Evolutionary conservation across 805 yeast species (phyloP).

Genomic region (Metschnikowia cubensis): DNA sequence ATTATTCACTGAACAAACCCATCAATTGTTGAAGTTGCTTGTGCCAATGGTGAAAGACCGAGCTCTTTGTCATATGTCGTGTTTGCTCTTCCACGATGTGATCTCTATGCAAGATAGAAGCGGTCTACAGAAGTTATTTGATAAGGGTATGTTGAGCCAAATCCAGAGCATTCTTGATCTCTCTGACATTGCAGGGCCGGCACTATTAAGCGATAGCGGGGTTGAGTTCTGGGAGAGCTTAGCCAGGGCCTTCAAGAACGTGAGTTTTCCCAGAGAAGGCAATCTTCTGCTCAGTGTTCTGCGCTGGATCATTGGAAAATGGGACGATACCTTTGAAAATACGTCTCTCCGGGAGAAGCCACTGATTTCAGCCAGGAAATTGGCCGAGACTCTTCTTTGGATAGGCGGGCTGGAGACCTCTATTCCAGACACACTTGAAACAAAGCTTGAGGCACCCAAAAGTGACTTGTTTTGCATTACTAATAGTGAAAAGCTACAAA

Average conservation of each 20-base stretch:
- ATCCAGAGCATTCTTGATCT: constrained; percentile 49
- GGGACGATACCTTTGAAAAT: constrained; percentile 23
- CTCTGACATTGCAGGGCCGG: constrained; percentile 62
- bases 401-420: neutral
- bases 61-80: constrained; percentile 24
- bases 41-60: constrained; percentile 35
- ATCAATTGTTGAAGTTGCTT: constrained; percentile 30
- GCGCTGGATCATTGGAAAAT: constrained; percentile 51
- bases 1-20: neutral
- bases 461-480: neutral
- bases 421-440: neutral
- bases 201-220: constrained; percentile 6
- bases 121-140: constrained; percentile 23
- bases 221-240: constrained; percentile 19
- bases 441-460: neutral
- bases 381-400: constrained; percentile 1
- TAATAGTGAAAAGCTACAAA: constrained; percentile 10
- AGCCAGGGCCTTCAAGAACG: constrained; percentile 31
- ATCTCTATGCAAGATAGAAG: constrained; percentile 8
- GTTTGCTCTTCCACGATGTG: constrained; percentile 24
- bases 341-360: neutral
- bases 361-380: neutral
- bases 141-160: constrained; percentile 41
- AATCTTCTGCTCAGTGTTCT: constrained; percentile 28
- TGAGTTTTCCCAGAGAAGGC: constrained; percentile 27